Conservation (phyloP, 1,284 basidiomycete species). For the Blastosporella zonata region DNA sequence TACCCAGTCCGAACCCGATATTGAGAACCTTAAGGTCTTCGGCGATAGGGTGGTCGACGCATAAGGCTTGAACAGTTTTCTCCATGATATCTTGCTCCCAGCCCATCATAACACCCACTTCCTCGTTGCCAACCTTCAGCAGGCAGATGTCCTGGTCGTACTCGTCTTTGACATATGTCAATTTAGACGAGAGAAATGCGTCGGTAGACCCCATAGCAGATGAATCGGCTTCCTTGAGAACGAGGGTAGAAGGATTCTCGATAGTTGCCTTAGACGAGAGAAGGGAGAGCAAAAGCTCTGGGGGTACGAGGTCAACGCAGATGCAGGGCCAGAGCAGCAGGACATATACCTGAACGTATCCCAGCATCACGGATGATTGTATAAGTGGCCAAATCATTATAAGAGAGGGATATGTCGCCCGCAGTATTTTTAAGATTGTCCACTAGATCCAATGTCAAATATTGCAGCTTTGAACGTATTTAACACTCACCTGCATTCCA, state of each 20-base stretch:
- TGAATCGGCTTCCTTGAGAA: constrained; percentile 55
- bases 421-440: constrained; percentile 80
- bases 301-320: too few species aligned
- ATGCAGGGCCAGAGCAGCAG: too few species aligned
- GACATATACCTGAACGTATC: constrained; percentile 68
- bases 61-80: constrained; percentile 65
- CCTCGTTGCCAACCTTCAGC: constrained; percentile 66
- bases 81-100: constrained; percentile 87
- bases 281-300: constrained; percentile 68
- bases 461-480: constrained; percentile 1
- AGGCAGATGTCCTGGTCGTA: constrained; percentile 82
- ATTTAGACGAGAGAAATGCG: constrained; percentile 69
- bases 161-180: constrained; percentile 72
- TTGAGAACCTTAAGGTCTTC: constrained; percentile 76
- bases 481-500: constrained; percentile 80
- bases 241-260: constrained; percentile 42
- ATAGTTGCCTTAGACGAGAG: constrained; percentile 44
- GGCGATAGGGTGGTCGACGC: constrained; percentile 46
- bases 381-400: constrained; percentile 77
- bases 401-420: constrained; percentile 84
- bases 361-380: constrained; percentile 81
- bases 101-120: constrained; percentile 94
- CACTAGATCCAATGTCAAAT: constrained; percentile 40
- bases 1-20: constrained; percentile 93
- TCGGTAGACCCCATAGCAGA: constrained; percentile 76